Conservation (phyloP, 1,284 basidiomycete species). For the Apiotrichum gamsii region DNA sequence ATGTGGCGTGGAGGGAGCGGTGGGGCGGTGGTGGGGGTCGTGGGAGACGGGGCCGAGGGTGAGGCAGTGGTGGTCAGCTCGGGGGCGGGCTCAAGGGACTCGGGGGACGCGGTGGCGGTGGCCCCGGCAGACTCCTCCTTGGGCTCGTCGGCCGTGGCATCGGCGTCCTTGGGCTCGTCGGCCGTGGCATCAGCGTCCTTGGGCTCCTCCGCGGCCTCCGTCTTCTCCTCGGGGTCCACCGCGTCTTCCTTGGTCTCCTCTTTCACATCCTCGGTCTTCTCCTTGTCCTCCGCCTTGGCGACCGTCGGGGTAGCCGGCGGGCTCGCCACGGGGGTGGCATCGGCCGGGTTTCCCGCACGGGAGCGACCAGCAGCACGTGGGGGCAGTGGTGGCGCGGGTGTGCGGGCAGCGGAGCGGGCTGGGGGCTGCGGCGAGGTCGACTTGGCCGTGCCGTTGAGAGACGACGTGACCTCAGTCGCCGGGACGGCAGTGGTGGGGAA, state of each 20-base stretch:
- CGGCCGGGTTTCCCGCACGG: not conserved
- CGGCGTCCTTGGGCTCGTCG: not conserved
- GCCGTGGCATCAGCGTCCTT: not conserved
- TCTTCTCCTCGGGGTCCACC: constrained; percentile 1
- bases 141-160: not conserved
- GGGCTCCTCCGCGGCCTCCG: constrained; percentile 1
- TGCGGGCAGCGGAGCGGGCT: constrained; percentile 7
- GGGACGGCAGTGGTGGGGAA: too few species aligned
- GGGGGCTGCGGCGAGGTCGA: not conserved
- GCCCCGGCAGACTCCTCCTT: not conserved
- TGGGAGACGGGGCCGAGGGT: too few species aligned
- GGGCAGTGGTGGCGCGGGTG: constrained; percentile 6
- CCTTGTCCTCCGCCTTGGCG: constrained; percentile 1
- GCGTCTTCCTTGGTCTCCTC: constrained; percentile 5
- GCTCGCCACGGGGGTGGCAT: not conserved
- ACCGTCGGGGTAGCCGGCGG: not conserved
- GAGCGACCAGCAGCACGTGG: not conserved
- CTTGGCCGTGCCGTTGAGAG: not conserved
- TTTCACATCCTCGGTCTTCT: not conserved
- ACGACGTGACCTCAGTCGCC: not conserved
- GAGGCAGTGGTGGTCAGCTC: not conserved
- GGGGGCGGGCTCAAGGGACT: not conserved
- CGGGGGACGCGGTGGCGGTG: not conserved
- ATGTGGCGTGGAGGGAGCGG: not conserved
- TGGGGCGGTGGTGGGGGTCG: not conserved